Base-by-base conservation (phyloP, 176 grass and related monocot genomes). In the Aechmea fasciata region DNA sequence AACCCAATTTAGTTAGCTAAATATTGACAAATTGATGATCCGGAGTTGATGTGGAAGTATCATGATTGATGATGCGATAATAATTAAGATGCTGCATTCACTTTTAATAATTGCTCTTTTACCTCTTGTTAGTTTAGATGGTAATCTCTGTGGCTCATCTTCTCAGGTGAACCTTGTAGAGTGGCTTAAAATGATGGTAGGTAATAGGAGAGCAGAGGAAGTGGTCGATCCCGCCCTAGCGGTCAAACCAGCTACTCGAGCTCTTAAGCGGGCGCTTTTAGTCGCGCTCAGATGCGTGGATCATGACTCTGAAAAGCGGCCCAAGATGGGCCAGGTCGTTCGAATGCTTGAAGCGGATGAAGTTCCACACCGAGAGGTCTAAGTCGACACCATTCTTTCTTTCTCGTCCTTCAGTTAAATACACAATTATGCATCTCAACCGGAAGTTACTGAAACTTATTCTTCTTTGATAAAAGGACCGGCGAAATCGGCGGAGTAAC, bases 131-230 rank as follows among this genome's bases (percentile, higher is more conserved):
- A 11, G 10, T 69, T 51, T 11, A 65, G 63, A 75, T 76, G 63
- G 50, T 72, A 57, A 76, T 10, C 11, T 2, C 15, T 11, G 23
- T n/a, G 4, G 33, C 33, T 41, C 33, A 3, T 62, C 65, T 79
- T 14, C 3, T 71, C 69, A 92, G 89, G 89, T 88, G 47, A 92
- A 92, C 78, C 82, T 92, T 75, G 85, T 92, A 11, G 89, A 92
- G 77, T 92, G 89, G 89, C 89, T 92, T 49, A 92, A 92, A 75
- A 85, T 85, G 68, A 92, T 92, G 89, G 85, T 88, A 10, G 82
- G 85, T 33, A 85, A 63, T 62, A 52, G 85, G 57, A 92, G 77
- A 74, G 89, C 89, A 65, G 89, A 92, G 47, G 89, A 92, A 88
- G 89, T 92, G 23, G 82, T 80, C 51, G 89, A 92, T 85, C 79